Evolutionary conservation across 805 yeast species (phyloP).

Genomic region (Wickerhamiella brachini): DNA sequence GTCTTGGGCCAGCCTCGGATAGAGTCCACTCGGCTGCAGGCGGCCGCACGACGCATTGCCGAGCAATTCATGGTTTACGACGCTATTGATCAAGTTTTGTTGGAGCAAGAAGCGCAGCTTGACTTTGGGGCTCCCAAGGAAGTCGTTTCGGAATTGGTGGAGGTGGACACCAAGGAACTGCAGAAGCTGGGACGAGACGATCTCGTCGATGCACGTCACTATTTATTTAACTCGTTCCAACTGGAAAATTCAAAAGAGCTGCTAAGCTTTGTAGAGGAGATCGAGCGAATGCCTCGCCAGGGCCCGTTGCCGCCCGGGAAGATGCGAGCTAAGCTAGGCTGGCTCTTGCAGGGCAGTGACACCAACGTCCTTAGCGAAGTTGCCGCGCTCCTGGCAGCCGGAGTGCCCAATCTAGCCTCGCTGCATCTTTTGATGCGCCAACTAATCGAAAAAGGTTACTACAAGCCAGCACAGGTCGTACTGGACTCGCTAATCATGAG

Average conservation of each 20-base stretch:
- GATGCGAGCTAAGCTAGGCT: neutral
- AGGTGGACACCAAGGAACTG: neutral
- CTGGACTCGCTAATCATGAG: conserved; percentile 18
- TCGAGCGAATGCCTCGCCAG: neutral
- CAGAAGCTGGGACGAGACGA: neutral
- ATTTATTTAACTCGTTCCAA: conserved; percentile 1
- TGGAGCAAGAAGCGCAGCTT: conserved; percentile 13
- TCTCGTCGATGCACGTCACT: neutral
- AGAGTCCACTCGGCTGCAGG: conserved; percentile 20
- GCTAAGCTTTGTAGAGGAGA: neutral
- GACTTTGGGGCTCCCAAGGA: neutral
- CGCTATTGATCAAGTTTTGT: conserved; percentile 17
- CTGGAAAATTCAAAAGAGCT: neutral
- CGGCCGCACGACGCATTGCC: conserved; percentile 21
- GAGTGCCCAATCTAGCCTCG: conserved; percentile 16
- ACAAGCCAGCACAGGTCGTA: conserved; percentile 17
- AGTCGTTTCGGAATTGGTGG: neutral
- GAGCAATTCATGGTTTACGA: conserved; percentile 21
- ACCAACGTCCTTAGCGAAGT: conserved; percentile 12
- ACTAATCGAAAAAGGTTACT: conserved; percentile 12
- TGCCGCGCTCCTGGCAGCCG: conserved; percentile 13
- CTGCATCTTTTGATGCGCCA: conserved; percentile 17
- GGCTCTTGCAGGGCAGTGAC: neutral
- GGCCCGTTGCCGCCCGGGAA: neutral
- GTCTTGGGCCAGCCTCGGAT: conserved; percentile 18